Conservation (phyloP, 2,329 filamentous ascomycete species). For the Pseudogymnoascus sp. region DNA sequence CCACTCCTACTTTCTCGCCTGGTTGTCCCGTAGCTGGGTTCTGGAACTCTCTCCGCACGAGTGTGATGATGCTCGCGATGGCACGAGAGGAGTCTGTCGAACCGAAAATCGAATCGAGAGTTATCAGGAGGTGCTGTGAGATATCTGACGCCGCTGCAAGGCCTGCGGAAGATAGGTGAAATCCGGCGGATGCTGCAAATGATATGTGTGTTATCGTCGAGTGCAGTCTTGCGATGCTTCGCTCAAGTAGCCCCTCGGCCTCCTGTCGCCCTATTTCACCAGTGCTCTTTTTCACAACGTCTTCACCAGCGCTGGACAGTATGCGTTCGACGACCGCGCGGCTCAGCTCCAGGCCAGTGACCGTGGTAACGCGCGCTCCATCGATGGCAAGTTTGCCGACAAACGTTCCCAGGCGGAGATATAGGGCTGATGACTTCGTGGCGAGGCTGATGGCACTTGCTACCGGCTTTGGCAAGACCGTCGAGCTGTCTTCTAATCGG, state of each 20-base stretch:
- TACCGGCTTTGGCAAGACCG: conserved; percentile 49
- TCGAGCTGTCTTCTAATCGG: conserved; percentile 27
- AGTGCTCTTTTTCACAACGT: conserved; percentile 26
- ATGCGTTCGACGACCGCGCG: conserved; percentile 32
- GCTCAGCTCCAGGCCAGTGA: conserved; percentile 32
- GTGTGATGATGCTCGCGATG: conserved; percentile 56
- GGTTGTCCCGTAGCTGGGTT: conserved; percentile 52
- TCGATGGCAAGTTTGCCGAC: conserved; percentile 31
- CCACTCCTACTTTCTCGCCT: conserved; percentile 51
- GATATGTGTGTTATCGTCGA: conserved; percentile 49
- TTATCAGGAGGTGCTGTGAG: conserved; percentile 49
- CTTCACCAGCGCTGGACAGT: conserved; percentile 29
- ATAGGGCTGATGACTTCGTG: conserved; percentile 50
- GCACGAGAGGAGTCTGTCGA: conserved; percentile 62
- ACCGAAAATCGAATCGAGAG: conserved; percentile 56
- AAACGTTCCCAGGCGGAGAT: conserved; percentile 31
- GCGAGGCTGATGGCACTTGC: conserved; percentile 53
- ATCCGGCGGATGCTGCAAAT: conserved; percentile 54
- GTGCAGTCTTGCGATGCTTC: conserved; percentile 48
- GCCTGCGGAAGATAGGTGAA: conserved; percentile 48
- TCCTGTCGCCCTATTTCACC: conserved; percentile 41
- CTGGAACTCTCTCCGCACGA: conserved; percentile 56
- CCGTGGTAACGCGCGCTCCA: conserved; percentile 30
- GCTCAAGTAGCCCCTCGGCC: conserved; percentile 48
- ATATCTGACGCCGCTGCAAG: conserved; percentile 47